These are phyloP conservation scores for Mortierella polycephala DNA, from an alignment of 371 early-diverging fungal genomes.

Conservation along the genomic window DNA sequence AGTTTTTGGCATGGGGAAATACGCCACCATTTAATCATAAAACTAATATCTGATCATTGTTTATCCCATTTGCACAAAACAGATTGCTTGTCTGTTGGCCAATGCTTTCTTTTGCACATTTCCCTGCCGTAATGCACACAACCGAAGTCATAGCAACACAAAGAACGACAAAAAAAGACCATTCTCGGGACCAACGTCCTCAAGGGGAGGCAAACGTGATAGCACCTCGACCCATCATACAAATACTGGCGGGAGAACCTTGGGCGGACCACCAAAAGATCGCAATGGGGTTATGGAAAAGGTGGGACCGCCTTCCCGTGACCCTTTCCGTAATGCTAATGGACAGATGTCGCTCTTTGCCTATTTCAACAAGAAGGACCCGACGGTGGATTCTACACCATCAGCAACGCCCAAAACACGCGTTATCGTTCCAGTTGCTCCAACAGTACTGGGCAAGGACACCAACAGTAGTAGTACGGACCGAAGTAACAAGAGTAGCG, in stretches of 20 bases:
- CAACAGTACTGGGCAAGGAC: background rate
- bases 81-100: conserved; percentile 60
- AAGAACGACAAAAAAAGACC: conserved; percentile 1
- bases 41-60: background rate
- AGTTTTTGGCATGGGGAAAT: too few relatives aligned
- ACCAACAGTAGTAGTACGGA: background rate
- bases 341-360: conserved; percentile 42
- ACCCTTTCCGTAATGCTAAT: conserved; percentile 21
- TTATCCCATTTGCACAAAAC: too few relatives aligned
- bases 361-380: conserved; percentile 32
- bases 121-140: conserved; percentile 37
- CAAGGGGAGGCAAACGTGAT: background rate
- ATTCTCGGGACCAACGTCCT: background rate
- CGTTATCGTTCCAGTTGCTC: background rate
- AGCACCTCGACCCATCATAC: background rate
- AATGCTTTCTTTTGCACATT: conserved; percentile 66
- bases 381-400: background rate
- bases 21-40: background rate
- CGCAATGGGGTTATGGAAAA: conserved; percentile 9
- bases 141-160: background rate
- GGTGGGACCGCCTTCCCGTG: background rate
- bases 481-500: background rate
- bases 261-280: conserved; percentile 21
- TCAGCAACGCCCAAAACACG: background rate
- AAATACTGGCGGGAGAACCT: conserved; percentile 2